Percentiles rank a stretch among this genome's conserved stretches.
Conservation (phyloP, 805 yeast genomes). For the Monosporozyma servazzii region DNA sequence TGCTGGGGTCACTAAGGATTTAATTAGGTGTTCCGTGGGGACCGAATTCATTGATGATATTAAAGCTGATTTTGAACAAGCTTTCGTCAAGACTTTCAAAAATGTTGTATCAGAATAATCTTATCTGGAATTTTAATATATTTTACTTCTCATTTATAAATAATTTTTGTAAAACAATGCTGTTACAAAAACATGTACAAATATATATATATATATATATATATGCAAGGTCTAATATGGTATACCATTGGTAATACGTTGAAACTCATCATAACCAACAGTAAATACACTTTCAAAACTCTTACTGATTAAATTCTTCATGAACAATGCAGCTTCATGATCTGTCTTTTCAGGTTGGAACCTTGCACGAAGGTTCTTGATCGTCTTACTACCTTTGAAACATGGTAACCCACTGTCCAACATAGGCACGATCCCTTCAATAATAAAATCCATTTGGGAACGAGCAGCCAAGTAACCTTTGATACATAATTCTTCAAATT, state of each 20-base stretch:
- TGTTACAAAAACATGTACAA: not conserved
- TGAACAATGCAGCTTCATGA: slow-evolving; percentile 71
- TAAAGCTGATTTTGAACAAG: slow-evolving; percentile 78
- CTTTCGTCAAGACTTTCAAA: slow-evolving; percentile 47
- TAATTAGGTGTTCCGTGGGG: slow-evolving; percentile 85
- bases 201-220: not conserved
- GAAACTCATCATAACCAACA: slow-evolving; percentile 95
- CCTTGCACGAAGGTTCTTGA: slow-evolving; percentile 63
- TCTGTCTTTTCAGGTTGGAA: slow-evolving; percentile 77
- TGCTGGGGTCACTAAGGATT: slow-evolving; percentile 82
- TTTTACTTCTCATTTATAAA: too few relatives aligned
- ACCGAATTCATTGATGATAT: slow-evolving; percentile 87
- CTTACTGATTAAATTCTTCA: slow-evolving; percentile 67
- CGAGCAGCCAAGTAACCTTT: slow-evolving; percentile 85
- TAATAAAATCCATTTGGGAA: slow-evolving; percentile 77
- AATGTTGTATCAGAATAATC: slow-evolving; percentile 16
- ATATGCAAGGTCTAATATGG: slow-evolving; percentile 49
- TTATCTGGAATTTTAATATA: too few relatives aligned
- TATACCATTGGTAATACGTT: slow-evolving; percentile 90
- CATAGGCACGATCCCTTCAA: slow-evolving; percentile 86
- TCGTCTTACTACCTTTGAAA: slow-evolving; percentile 75
- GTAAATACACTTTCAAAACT: slow-evolving; percentile 85
- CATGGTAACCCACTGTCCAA: slow-evolving; percentile 92
- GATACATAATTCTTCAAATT: slow-evolving; percentile 94
- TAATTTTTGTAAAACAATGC: not conserved